Base-by-base conservation (phyloP, 2,329 filamentous ascomycete species). In the Fusarium chuoi region DNA sequence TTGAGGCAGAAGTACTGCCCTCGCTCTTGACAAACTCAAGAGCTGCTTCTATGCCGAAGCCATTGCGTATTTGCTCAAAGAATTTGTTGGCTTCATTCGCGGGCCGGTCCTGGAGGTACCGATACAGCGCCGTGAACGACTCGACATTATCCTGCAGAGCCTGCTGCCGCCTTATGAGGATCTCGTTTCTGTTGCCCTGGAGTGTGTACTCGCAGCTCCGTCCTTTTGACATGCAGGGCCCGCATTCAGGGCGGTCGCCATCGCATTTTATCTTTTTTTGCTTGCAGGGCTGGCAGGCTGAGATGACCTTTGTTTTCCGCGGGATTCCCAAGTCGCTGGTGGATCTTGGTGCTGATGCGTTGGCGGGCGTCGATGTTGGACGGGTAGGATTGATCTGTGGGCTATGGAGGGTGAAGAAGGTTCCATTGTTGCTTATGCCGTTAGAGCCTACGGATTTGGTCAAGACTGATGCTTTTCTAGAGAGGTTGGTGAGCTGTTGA, bases 1-100 rank as follows among this genome's bases (percentile, higher is more conserved):
- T 3, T 1, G 4, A 10, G 0, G 12, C 12, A 13, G 28, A 8
- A 7, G 1, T 1, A 2, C 10, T 20, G 2, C 6, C 7, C 3
- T 44, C 8, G 2, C 4, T 0, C 2, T n/a, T 61, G 1, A 61
- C n/a, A 44, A 28, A 61, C 11, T 36, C 58, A 1, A 57, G 48
- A 1, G 58, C 58, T 0, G 30, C 28, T 2, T 61, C 58, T 1
- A 61, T 17, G 5, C 38, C 24, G 0, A 13, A 15, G 3, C 58
- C 30, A 15, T 36, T 2, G 15, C 58, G 58, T 1, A 62, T 57
- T 1, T n/a, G 28, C 11, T 20, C 38, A 56, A 30, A 56, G 1
- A 57, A 20, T 1, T 15, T 3, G 3, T 26, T 44, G 0, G 58
- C 58, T n/a, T 61, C 58, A 20, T 12, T 12, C 3, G 30, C n/a